Evolutionary conservation across 129 eudicot species (phyloP).

Genomic region (Ambrosia artemisiifolia): DNA sequence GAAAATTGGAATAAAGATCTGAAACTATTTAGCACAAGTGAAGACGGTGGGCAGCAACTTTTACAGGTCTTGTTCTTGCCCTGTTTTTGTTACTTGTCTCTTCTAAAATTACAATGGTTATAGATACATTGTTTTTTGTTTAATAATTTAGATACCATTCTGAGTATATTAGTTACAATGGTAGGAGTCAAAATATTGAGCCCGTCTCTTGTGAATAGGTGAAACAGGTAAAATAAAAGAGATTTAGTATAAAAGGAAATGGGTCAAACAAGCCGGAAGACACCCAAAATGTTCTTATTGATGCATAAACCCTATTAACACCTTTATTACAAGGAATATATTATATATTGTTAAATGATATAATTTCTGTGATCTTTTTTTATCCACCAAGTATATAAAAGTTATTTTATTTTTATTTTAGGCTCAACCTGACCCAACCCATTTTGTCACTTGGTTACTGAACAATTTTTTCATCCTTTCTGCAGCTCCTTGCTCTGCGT

Average conservation of each 20-base stretch:
- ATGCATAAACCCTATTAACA: background rate
- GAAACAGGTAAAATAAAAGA: background rate
- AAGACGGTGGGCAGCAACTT: constrained; percentile 89
- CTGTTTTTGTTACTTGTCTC: background rate
- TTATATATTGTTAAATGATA: background rate
- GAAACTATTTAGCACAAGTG: constrained; percentile 71
- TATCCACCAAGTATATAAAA: background rate
- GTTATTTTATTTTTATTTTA: background rate
- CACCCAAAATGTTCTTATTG: background rate
- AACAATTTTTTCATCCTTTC: background rate
- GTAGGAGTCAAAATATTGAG: background rate
- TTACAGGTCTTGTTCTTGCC: constrained; percentile 57
- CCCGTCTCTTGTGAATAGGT: background rate
- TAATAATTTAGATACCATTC: background rate
- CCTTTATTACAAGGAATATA: background rate
- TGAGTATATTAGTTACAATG: background rate
- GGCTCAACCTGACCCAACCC: background rate
- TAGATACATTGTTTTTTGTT: background rate
- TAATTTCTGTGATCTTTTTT: background rate
- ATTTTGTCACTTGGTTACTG: background rate
- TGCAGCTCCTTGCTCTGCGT: constrained; percentile 87
- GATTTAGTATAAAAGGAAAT: background rate
- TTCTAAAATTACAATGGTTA: constrained; percentile 4
- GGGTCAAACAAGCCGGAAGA: background rate
- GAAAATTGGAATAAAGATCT: constrained; percentile 96